Percentiles rank a stretch among this genome's conserved stretches.
Conservation (phyloP, 2,329 filamentous ascomycete species). For the Trichoderma guizhouense region DNA sequence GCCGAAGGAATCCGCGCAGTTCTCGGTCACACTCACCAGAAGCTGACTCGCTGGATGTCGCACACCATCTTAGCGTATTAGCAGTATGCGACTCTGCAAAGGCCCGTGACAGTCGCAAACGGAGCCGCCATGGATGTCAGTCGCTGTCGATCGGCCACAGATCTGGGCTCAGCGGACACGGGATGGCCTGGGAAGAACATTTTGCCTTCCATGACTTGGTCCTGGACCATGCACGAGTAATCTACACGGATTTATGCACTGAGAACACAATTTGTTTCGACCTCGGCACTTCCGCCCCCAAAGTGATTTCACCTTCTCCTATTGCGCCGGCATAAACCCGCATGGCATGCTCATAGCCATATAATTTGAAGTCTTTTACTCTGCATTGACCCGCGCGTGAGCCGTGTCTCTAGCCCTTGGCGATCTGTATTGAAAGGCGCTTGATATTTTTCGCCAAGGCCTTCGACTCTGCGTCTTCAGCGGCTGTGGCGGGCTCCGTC, state of each 20-base stretch:
- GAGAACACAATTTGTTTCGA: background rate
- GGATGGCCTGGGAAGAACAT: background rate
- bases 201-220: background rate
- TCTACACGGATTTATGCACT: background rate
- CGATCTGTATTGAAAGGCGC: background rate
- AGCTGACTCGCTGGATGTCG: slow-evolving; percentile 11
- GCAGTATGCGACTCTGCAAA: background rate
- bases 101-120: background rate
- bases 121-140: background rate
- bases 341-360: background rate
- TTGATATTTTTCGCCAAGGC: background rate
- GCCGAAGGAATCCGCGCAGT: background rate
- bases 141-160: background rate
- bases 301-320: background rate
- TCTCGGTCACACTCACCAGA: background rate
- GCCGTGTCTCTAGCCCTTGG: background rate
- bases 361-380: background rate
- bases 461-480: slow-evolving; percentile 4
- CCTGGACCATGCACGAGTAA: background rate
- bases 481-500: slow-evolving; percentile 13
- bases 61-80: background rate
- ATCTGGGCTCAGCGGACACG: background rate
- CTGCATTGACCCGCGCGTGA: background rate
- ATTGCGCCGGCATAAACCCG: background rate
- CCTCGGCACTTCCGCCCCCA: slow-evolving; percentile 4